Evolutionary conservation across 2,329 filamentous ascomycete genomes (phyloP).

Genomic region (Fusarium sp.): DNA sequence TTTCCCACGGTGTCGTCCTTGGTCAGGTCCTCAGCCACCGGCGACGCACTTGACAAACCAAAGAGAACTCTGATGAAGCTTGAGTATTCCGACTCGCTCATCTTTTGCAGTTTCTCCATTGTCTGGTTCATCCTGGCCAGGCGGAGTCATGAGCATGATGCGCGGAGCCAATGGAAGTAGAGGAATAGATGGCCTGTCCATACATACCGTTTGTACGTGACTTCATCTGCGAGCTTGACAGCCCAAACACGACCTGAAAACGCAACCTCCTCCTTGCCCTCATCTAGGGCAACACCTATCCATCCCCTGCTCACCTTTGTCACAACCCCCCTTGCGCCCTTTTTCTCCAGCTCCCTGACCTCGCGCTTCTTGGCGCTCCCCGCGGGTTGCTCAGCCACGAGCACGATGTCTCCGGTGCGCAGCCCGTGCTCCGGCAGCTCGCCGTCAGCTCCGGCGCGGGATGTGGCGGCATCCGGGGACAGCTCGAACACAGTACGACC

Average conservation of each 20-base stretch:
- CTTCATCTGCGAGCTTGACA: slow-evolving; percentile 78
- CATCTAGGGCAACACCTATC: slow-evolving; percentile 79
- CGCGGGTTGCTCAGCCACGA: slow-evolving; percentile 81
- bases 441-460: slow-evolving; percentile 56
- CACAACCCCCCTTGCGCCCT: slow-evolving; percentile 80
- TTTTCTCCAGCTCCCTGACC: slow-evolving; percentile 78
- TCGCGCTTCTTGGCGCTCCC: slow-evolving; percentile 82
- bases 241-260: slow-evolving; percentile 71
- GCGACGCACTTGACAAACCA: slow-evolving; percentile 69
- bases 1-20: slow-evolving; percentile 61
- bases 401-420: slow-evolving; percentile 83
- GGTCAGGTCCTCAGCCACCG: slow-evolving; percentile 60
- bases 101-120: slow-evolving; percentile 73
- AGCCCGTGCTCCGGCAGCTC: slow-evolving; percentile 83
- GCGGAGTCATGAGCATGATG: not conserved
- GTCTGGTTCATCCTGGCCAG: slow-evolving; percentile 72
- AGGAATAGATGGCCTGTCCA: not conserved
- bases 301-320: slow-evolving; percentile 72
- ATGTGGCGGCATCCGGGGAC: slow-evolving; percentile 78
- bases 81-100: slow-evolving; percentile 72
- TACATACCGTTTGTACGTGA: slow-evolving; percentile 72
- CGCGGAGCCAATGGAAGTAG: not conserved
- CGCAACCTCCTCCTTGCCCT: slow-evolving; percentile 67
- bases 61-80: slow-evolving; percentile 75
- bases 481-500: slow-evolving; percentile 94